Evolutionary conservation across 306 rosid genomes (phyloP).

Genomic region (Hippophae rhamnoides): DNA sequence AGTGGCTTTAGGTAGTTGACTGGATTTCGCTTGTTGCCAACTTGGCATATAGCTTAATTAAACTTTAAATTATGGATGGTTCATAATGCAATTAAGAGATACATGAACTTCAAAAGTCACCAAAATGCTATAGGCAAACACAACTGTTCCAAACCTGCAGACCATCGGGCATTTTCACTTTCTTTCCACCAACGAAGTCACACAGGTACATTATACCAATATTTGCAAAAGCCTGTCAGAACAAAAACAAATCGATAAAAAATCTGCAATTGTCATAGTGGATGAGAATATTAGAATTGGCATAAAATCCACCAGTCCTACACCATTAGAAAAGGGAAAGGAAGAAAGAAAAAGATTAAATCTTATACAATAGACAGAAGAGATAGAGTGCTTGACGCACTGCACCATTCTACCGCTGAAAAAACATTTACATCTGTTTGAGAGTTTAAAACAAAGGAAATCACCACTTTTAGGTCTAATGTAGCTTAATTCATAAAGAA

Average conservation of each 20-base stretch:
- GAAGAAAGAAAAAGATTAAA: too few species aligned
- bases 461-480: too few species aligned
- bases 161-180: slow-evolving; percentile 39
- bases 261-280: slow-evolving; percentile 2
- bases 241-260: slow-evolving; percentile 21
- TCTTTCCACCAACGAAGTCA: slow-evolving; percentile 44
- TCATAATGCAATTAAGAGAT: not conserved
- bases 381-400: too few species aligned
- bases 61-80: not conserved
- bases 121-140: slow-evolving; percentile 3
- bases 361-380: too few species aligned
- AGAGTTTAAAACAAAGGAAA: too few species aligned
- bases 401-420: too few species aligned
- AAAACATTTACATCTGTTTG: too few species aligned
- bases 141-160: slow-evolving; percentile 41
- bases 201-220: slow-evolving; percentile 55
- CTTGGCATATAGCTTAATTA: not conserved
- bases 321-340: too few species aligned
- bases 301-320: too few species aligned
- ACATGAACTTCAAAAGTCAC: not conserved
- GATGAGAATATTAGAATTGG: not conserved
- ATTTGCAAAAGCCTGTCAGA: slow-evolving; percentile 58
- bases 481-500: too few species aligned
- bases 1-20: not conserved
- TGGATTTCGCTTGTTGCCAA: not conserved